Conservation (phyloP, 179 eudicot species). For the Pouteria campechiana region DNA sequence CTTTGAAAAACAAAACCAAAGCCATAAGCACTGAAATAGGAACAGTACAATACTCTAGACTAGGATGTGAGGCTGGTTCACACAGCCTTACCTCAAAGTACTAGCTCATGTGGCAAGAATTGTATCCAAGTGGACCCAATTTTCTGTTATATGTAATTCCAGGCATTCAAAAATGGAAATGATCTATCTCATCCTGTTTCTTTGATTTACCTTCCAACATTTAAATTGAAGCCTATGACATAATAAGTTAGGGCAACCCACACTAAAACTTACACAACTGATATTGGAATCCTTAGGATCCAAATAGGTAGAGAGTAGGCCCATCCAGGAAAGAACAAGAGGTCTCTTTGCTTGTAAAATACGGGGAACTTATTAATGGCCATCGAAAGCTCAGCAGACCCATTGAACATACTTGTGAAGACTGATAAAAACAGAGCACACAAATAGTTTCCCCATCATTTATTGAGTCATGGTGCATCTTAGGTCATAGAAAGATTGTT, state of each 20-base stretch:
- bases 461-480: constrained; percentile 29
- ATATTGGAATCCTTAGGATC: constrained; percentile 53
- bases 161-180: too few relatives aligned
- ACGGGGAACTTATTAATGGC: constrained; percentile 51
- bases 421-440: constrained; percentile 55
- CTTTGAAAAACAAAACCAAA: too few relatives aligned
- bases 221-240: constrained; percentile 50
- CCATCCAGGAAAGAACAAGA: constrained; percentile 69
- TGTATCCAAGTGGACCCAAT: too few relatives aligned
- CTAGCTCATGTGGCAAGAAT: too few relatives aligned
- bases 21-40: too few relatives aligned
- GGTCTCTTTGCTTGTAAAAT: constrained; percentile 69
- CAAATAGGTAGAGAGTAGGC: constrained; percentile 57
- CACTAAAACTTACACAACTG: constrained; percentile 41
- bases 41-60: too few relatives aligned
- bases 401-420: constrained; percentile 47
- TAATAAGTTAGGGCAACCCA: constrained; percentile 59
- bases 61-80: too few relatives aligned
- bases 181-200: too few relatives aligned
- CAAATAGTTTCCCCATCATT: constrained; percentile 39
- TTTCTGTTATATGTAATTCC: too few relatives aligned
- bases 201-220: constrained; percentile 27
- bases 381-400: constrained; percentile 53
- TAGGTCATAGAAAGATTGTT: constrained; percentile 44
- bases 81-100: too few relatives aligned